phyloP scores from a whole-genome alignment of 495 filamentous ascomycete species.

The Antarctomyces pellizariae region DNA sequence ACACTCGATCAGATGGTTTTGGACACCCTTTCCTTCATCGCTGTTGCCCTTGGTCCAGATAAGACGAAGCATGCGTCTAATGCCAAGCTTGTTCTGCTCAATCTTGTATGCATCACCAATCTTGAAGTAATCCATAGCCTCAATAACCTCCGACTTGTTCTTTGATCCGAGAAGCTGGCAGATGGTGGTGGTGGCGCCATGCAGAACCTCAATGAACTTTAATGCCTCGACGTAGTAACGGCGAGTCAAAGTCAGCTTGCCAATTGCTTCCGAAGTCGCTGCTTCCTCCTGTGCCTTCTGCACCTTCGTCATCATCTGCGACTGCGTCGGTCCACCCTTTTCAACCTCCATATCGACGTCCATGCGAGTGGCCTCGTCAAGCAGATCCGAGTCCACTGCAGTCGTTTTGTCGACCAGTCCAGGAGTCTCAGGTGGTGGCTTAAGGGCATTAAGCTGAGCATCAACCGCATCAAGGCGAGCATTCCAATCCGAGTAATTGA shows the following conservation, averaged over 20 bases:
- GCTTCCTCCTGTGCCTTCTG: slow-evolving; percentile 48
- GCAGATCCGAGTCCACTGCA: slow-evolving; percentile 46
- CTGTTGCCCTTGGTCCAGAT: slow-evolving; percentile 99
- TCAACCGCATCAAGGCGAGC: slow-evolving; percentile 58
- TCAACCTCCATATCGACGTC: too few species aligned
- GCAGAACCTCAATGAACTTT: slow-evolving; percentile 84
- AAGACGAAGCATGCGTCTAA: slow-evolving; percentile 78
- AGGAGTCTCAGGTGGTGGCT: slow-evolving; percentile 54
- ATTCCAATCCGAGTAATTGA: slow-evolving; percentile 67
- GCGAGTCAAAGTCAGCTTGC: slow-evolving; percentile 62
- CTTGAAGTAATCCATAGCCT: slow-evolving; percentile 97
- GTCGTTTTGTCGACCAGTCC: slow-evolving; percentile 41
- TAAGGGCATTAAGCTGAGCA: slow-evolving; percentile 53
- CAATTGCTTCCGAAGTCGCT: slow-evolving; percentile 52
- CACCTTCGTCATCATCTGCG: slow-evolving; percentile 28
- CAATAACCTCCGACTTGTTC: slow-evolving; percentile 95
- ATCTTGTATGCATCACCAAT: slow-evolving; percentile 87
- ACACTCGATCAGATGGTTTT: slow-evolving; percentile 89
- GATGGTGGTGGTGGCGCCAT: slow-evolving; percentile 50
- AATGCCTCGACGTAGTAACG: slow-evolving; percentile 84
- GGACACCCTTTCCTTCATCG: slow-evolving; percentile 95
- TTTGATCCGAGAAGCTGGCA: slow-evolving; percentile 74
- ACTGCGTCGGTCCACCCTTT: slow-evolving; percentile 27
- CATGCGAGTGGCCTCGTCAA: slow-evolving; percentile 75
- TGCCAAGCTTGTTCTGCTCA: slow-evolving; percentile 71